Conservation (phyloP, 768 basidiomycete genomes). For the Boletales sp. region DNA sequence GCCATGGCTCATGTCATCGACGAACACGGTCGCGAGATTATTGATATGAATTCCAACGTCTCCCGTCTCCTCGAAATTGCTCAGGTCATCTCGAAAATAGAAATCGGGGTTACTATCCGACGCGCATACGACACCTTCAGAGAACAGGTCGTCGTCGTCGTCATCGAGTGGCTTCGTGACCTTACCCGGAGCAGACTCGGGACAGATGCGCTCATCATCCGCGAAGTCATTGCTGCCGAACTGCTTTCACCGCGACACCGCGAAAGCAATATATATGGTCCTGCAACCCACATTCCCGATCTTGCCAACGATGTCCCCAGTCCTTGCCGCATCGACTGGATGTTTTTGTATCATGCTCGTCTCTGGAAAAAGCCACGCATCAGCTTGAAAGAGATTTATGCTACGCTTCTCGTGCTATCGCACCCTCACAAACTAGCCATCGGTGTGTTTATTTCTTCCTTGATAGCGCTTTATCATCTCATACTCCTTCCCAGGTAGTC, state of each 20-base stretch:
- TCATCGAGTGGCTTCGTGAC: conserved; percentile 85
- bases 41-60: conserved; percentile 63
- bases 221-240: conserved; percentile 71
- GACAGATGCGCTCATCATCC: conserved; percentile 60
- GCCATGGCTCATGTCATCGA: conserved; percentile 62
- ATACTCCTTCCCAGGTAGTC: conserved; percentile 51
- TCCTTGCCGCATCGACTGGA: conserved; percentile 64
- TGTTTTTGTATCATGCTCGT: conserved; percentile 78
- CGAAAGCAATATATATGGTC: conserved; percentile 45
- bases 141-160: conserved; percentile 78
- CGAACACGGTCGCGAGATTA: conserved; percentile 75
- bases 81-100: conserved; percentile 78
- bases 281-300: conserved; percentile 35
- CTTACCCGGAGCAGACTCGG: conserved; percentile 70
- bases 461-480: not conserved
- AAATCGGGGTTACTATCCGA: conserved; percentile 87
- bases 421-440: conserved; percentile 73
- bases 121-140: conserved; percentile 84
- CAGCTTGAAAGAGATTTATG: conserved; percentile 80
- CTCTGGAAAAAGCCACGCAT: conserved; percentile 84
- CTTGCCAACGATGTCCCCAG: conserved; percentile 40
- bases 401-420: conserved; percentile 66
- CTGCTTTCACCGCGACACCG: conserved; percentile 58
- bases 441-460: conserved; percentile 45
- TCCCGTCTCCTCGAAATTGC: conserved; percentile 70